Conservation (phyloP, 176 grass and related monocot species). For the Poa annua region DNA sequence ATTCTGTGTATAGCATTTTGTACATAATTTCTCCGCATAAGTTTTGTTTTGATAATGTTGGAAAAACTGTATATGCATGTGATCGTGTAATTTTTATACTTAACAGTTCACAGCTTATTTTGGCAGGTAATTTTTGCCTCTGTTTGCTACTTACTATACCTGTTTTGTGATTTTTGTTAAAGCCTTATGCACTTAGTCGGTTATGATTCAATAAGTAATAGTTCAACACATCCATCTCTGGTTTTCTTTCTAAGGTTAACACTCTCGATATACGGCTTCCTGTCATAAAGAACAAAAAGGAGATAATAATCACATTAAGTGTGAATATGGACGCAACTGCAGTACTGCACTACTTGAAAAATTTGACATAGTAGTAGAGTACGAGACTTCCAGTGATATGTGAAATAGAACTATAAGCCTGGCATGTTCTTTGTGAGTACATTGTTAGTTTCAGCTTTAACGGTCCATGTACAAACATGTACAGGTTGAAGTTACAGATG, state of each 20-base stretch:
- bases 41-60: not conserved
- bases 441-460: conserved; percentile 43
- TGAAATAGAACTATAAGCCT: conserved; percentile 15
- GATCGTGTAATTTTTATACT: not conserved
- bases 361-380: conserved; percentile 20
- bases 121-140: not conserved
- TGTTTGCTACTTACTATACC: not conserved
- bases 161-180: not conserved
- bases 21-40: not conserved
- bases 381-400: conserved; percentile 7
- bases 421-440: conserved; percentile 1
- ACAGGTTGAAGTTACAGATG: conserved; percentile 96
- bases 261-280: not conserved
- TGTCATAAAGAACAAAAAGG: conserved; percentile 19
- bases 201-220: conserved; percentile 19
- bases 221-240: not conserved
- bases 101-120: not conserved
- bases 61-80: not conserved
- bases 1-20: not conserved
- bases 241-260: not conserved
- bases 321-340: not conserved
- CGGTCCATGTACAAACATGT: conserved; percentile 37
- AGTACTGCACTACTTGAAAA: conserved; percentile 11
- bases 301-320: not conserved
- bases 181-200: not conserved